Conservation (phyloP, 192 early-diverging fungal genomes). For the Paraglomus brasilianum region DNA sequence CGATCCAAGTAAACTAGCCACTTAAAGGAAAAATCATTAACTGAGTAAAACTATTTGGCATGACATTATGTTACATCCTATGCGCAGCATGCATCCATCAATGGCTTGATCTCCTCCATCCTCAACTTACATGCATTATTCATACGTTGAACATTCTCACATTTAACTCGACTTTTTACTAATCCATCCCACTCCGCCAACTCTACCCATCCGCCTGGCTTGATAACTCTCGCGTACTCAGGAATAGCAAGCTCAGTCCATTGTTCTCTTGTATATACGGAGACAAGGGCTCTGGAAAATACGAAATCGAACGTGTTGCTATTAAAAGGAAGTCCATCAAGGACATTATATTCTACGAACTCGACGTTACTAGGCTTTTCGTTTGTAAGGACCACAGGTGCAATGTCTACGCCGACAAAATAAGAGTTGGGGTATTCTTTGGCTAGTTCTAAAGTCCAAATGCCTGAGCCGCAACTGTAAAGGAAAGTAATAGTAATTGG, state of each 20-base stretch:
- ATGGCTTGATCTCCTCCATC: no score
- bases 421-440: constrained; percentile 3
- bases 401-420: constrained; percentile 14
- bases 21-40: no score
- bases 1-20: no score
- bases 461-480: constrained; percentile 8
- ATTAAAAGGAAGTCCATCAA: constrained; percentile 40
- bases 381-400: neutral
- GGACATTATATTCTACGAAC: constrained; percentile 41
- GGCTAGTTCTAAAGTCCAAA: constrained; percentile 17
- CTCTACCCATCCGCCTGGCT: constrained; percentile 41
- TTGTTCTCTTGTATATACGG: neutral
- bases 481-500: neutral
- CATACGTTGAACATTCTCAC: no score
- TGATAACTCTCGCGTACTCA: constrained; percentile 40
- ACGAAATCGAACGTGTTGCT: constrained; percentile 51
- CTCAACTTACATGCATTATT: no score
- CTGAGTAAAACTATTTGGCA: no score
- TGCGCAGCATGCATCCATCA: no score
- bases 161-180: no score
- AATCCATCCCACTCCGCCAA: no score
- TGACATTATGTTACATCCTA: no score
- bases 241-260: constrained; percentile 22
- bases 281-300: constrained; percentile 27
- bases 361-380: neutral